Conservation (phyloP, 495 filamentous ascomycete species). For the Talaromyces trachyspermus region DNA sequence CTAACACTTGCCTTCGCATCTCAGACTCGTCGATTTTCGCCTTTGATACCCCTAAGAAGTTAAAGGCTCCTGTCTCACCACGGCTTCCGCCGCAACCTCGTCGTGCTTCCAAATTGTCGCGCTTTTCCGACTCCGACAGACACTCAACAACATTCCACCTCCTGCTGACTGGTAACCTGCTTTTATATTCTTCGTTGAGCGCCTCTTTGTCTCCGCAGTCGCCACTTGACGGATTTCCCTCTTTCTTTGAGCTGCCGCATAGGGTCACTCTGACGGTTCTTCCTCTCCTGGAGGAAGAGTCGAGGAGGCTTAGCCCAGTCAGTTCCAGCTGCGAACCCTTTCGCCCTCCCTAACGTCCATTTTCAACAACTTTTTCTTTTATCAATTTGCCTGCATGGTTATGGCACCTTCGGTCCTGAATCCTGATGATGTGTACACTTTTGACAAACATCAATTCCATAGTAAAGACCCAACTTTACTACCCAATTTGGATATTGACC, state of each 20-base stretch:
- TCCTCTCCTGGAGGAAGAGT: conserved; percentile 94
- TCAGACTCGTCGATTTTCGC: conserved; percentile 23
- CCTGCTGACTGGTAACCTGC: conserved; percentile 58
- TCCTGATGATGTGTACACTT: conserved; percentile 43
- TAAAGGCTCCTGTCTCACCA: conserved; percentile 58
- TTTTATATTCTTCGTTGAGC: too few species aligned
- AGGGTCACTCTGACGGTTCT: conserved; percentile 92
- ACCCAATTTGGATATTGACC: conserved; percentile 15
- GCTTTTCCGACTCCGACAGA: conserved; percentile 49
- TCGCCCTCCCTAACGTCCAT: conserved; percentile 77
- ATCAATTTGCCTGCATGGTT: conserved; percentile 36
- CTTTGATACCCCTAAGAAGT: conserved; percentile 63
- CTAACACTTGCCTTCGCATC: background rate
- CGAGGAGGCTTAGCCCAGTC: conserved; percentile 81
- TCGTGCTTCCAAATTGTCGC: conserved; percentile 76
- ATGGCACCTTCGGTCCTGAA: conserved; percentile 69
- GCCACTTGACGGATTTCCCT: conserved; percentile 47
- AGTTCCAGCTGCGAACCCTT: conserved; percentile 76
- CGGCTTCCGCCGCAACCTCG: conserved; percentile 62
- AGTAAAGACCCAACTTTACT: conserved; percentile 10
- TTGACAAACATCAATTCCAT: conserved; percentile 23
- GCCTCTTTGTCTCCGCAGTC: conserved; percentile 42
- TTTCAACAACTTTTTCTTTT: conserved; percentile 20
- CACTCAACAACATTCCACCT: conserved; percentile 63
- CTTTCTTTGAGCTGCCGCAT: conserved; percentile 91